Conservation (phyloP, 495 filamentous ascomycete species). For the Aspergillus bridgeri region DNA sequence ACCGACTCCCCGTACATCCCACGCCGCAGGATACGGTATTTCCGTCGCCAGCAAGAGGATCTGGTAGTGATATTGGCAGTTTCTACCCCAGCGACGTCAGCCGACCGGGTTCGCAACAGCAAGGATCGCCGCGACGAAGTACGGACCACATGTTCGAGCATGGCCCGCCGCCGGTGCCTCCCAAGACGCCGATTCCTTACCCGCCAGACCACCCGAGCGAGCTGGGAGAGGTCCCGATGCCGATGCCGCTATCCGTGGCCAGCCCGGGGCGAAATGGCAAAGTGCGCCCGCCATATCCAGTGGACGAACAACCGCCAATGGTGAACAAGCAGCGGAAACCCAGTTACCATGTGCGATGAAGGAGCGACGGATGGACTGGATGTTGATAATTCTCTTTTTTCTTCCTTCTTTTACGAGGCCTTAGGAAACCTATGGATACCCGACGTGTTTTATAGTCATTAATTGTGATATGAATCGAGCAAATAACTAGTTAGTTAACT, state of each 20-base stretch:
- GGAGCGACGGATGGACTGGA: constrained; percentile 4
- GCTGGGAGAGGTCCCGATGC: constrained; percentile 33
- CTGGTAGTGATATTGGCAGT: constrained; percentile 33
- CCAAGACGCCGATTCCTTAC: constrained; percentile 75
- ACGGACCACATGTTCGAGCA: constrained; percentile 38
- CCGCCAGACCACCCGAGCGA: constrained; percentile 29
- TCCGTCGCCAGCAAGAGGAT: constrained; percentile 32
- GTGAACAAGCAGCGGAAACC: constrained; percentile 87
- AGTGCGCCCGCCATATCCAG: constrained; percentile 67
- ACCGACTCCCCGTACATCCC: constrained; percentile 34
- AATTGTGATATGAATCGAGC: neutral
- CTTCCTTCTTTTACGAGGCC: constrained; percentile 3
- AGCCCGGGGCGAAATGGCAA: constrained; percentile 23
- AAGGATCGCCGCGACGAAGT: constrained; percentile 43
- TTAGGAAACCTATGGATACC: neutral
- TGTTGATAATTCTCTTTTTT: constrained; percentile 11
- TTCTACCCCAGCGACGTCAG: constrained; percentile 37
- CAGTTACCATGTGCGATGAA: constrained; percentile 61
- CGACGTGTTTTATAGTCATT: neutral
- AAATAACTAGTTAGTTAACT: too few species aligned
- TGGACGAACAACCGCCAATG: constrained; percentile 75
- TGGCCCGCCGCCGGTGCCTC: constrained; percentile 68
- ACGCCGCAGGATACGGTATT: constrained; percentile 28
- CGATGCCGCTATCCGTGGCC: constrained; percentile 27
- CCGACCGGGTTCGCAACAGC: constrained; percentile 35